Evolutionary conservation across 2,329 filamentous ascomycete genomes (phyloP), one percentile per base, ranked within the genome.

Genomic region (Fonsecaea pedrosoi): DNA sequence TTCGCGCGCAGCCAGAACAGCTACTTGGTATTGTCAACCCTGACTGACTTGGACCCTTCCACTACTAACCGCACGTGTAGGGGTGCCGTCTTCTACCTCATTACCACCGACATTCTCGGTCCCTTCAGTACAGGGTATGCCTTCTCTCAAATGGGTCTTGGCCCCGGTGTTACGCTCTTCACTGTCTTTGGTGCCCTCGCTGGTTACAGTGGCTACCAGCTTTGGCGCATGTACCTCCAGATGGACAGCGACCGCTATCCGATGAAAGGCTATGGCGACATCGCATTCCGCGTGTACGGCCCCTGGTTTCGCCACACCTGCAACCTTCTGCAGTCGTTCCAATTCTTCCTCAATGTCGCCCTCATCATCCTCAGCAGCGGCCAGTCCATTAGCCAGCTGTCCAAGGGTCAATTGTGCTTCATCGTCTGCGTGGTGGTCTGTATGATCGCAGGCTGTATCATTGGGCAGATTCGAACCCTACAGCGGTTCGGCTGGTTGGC

Each of bases 391-490:
- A 84, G 82, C 0, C 84, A 87, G 72, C 79, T 85, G 60, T 81
- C 82, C 37, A 80, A 80, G 70, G 80, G 79, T 60, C 77, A 76
- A 0, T 74, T 87, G 10, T 87, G 85, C 77, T 87, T 84, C 73
- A 78, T 82, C 48, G 80, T 83, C 8, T 86, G 84, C 70, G 80
- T 82, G 12, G 72, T 86, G 21, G 77, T 87, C 15, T 85, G 84
- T 70, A 80, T 81, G 58, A 71, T 82, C 10, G 78, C 78, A 6
- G 85, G 86, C 15, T 84, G 86, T 65, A 34, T 86, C 9, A 69
- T 87, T 3, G 84, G 84, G 2, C 85, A 87, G 70, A 83, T 88
- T 54, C 80, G 86, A 6, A 87, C 84, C 0, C 77, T 88, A 38
- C 81, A 85, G 71, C 76, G 78, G 9, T 84, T 85, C 60, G 82